Base-by-base conservation (phyloP, 768 basidiomycete genomes). In the Postia placenta region DNA sequence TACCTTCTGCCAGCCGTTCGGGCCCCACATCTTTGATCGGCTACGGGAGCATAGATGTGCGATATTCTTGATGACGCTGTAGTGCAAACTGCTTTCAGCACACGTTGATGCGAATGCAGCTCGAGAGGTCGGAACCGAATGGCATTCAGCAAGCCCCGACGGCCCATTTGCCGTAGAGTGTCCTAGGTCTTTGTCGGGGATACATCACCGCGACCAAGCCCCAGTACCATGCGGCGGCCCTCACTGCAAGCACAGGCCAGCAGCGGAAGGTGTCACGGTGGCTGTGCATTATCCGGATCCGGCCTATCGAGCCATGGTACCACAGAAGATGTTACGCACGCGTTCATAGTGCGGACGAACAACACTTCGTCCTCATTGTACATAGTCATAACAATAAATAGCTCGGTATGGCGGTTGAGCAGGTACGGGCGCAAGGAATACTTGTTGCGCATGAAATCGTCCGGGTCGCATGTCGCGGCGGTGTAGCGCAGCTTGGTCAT, bases 351-450 rank as follows among this genome's bases (percentile, higher is more conserved):
- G 61, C 74, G 78, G 61, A 73, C 72, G 63, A 90, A 91, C 23
- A 89, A 71, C 7, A 83, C 71, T 61, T 90, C 87, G 60, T 90
- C 89, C 69, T 96, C 92, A 64, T 94, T 94, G 65, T 90, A 90
- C 91, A 95, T 94, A 38, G 92, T 95, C 82, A 95, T 89, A 36
- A 94, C 92, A 57, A 96, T 90, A 69, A 95, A 93, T 12, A 96
- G 75, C 67, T 95, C 93, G 7, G 92, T 95, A 46, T 83, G 75
- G 47, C 92, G 84, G 48, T 81, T 80, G 58, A 80, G 78, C 1
- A 92, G 74, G 65, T 83, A 92, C 4, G 81, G 91, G 20, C 91
- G 74, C 20, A 93, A 76, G 5, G 87, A 81, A 64, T 89, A 91
- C 52, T 83, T 81, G 40, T 74, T 79, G 24, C 75, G 65, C 80